Base-by-base conservation (phyloP, 257 asterid genomes). In the Gardenia jasminoides region DNA sequence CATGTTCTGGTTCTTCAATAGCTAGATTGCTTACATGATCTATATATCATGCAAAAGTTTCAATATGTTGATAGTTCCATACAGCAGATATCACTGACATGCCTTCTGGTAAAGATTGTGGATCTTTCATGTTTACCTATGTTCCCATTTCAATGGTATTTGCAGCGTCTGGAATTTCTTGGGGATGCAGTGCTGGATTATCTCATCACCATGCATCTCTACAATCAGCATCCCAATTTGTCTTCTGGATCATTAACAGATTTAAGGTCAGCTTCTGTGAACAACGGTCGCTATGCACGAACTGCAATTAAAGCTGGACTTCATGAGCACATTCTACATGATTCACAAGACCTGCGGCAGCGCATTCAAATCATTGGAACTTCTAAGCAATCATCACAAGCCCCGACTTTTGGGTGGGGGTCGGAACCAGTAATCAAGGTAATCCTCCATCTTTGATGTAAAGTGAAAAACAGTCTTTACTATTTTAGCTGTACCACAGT, bases 101-200 rank as follows among this genome's bases (percentile, higher is more conserved):
- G 70, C 41, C 65, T 44, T 43, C 20, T 41, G 10, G 52, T 47
- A 11, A 47, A 47, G 52, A 9, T 47, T 47, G 52, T 47, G 16
- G 52, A 47, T 47, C 15, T 11, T 47, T 47, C 52, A 47, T 47
- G 11, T 8, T 47, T 13, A 8, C 52, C 52, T 47, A 47, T 47
- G 16, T 47, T 47, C 52, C 52, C 11, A 47, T 47, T 47, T 47
- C 52, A 47, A 47, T 47, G 52, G 52, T 7, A 47, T 22, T 76
- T 22, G 41, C 80, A 93, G 97, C 91, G 98, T 10, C 84, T 94
- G 77, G 98, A 94, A 78, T 94, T 86, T 86, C 94, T 94, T 31
- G 99, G 99, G 70, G 99, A 94, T 82, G 94, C 98, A 0, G 93
- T 92, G 80, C 84, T 93, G 0, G 99, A 94, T 81, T 91, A 90